Evolutionary conservation across 148 eudicot species (phyloP).

Genomic region (Cornus kousa): DNA sequence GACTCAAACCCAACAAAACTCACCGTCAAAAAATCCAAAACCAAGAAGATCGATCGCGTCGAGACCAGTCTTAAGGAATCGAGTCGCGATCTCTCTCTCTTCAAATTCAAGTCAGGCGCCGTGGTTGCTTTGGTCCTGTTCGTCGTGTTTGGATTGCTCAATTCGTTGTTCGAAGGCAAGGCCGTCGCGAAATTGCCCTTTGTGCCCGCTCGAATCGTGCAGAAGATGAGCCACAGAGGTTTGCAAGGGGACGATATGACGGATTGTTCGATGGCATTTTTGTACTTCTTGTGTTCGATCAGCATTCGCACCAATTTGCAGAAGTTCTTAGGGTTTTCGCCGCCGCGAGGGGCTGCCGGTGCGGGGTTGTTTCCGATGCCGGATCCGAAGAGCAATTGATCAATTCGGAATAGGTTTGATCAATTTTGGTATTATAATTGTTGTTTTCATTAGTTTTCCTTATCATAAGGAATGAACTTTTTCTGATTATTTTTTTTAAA

Average conservation of each 20-base stretch:
- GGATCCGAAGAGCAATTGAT: conserved; percentile 76
- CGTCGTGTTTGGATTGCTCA: conserved; percentile 75
- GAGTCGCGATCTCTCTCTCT: conserved; percentile 77
- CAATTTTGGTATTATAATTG: not conserved
- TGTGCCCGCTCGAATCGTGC: conserved; percentile 68
- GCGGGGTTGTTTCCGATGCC: conserved; percentile 87
- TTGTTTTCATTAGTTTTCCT: not conserved
- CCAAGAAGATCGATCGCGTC: conserved; percentile 87
- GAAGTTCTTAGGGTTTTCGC: conserved; percentile 92
- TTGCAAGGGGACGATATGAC: conserved; percentile 83
- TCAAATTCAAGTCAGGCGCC: conserved; percentile 92
- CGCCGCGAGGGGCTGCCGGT: conserved; percentile 78
- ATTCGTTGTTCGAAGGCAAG: conserved; percentile 78
- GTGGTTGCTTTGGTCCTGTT: conserved; percentile 87
- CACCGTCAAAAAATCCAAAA: conserved; percentile 41
- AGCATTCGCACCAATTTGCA: conserved; percentile 95
- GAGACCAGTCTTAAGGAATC: conserved; percentile 85
- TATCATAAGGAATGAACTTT: not conserved
- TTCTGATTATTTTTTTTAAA: not conserved
- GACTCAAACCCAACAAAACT: conserved; percentile 23
- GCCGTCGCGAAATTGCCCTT: conserved; percentile 85
- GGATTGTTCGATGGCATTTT: conserved; percentile 99
- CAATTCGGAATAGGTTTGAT: not conserved
- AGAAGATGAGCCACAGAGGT: conserved; percentile 94
- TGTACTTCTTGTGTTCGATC: conserved; percentile 81